Base-by-base conservation (phyloP, 305 asterid genomes). In the Rubia peregrina region DNA sequence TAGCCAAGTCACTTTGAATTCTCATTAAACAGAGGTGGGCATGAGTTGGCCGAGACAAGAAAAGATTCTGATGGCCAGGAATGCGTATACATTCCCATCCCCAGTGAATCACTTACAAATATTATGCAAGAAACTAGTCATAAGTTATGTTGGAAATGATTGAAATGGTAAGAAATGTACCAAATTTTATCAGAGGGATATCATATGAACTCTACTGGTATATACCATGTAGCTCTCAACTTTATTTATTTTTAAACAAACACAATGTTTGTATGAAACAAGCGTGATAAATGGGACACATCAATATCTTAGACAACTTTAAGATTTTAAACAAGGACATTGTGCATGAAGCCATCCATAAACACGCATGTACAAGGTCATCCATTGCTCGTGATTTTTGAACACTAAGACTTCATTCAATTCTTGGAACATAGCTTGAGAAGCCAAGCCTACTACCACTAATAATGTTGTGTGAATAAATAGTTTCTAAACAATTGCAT, bases 1-100 rank as follows among this genome's bases (percentile, higher is more conserved):
- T 72, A 87, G 91, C 83, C 97, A 89, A 79, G 78, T 89, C 65
- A 91, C 96, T 59, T 84, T 91, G 71, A 93, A 89, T 82, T 87
- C 98, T 63, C 98, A 93, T 82, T 72, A 88, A 73, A 91, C 96
- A 66, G 98, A 93, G 75, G 91, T 61, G 97, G 91, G 81, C 97
- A 91, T 63, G 98, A 93, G 72, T 76, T 93, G 82, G 90, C 88
- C 61, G 89, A 91, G 89, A 85, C 88, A 12, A 85, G 79, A 82
- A 85, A 91, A 80, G 85, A 84, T 63, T 75, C 87, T 14, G 98
- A 91, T 49, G 95, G 95, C 13, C 96, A 89, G 78, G 97, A 93
- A 74, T 91, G 96, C 80, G 73, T 93, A 76, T 80, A 81, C 78
- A 76, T 91, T 81, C 97, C 96, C 76, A 91, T 91, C 57, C 42